phyloP scores from a whole-genome alignment of 139 green algal genomes.

The Micractinium sp. region DNA sequence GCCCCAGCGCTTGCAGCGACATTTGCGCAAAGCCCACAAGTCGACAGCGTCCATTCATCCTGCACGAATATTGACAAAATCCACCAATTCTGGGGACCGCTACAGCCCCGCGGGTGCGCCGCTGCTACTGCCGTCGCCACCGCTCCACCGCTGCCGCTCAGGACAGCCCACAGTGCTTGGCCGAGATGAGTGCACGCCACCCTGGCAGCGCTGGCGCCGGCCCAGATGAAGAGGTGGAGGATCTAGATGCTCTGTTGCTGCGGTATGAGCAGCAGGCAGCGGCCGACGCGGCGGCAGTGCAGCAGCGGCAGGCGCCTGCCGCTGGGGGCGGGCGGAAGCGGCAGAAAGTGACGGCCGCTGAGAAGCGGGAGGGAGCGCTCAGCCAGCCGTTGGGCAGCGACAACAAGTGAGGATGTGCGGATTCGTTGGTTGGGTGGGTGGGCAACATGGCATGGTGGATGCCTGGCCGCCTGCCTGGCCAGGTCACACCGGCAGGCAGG shows the following conservation, averaged over 20 bases:
- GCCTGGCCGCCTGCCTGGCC: neutral
- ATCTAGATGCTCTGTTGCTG: constrained; percentile 26
- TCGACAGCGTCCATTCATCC: neutral
- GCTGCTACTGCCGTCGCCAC: neutral
- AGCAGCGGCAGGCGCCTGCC: neutral
- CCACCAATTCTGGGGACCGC: too few relatives aligned
- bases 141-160: too few relatives aligned
- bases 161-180: too few relatives aligned
- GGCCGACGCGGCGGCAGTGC: constrained; percentile 17
- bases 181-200: too few relatives aligned
- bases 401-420: constrained; percentile 44
- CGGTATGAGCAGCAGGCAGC: constrained; percentile 28
- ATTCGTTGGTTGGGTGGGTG: neutral
- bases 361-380: constrained; percentile 41
- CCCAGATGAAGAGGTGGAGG: neutral
- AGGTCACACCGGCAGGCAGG: neutral
- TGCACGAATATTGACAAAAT: too few relatives aligned
- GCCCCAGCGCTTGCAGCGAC: too few relatives aligned
- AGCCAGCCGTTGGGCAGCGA: constrained; percentile 30
- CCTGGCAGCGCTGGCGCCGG: too few relatives aligned
- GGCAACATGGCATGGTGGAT: neutral
- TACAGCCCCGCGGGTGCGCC: too few relatives aligned
- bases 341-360: neutral
- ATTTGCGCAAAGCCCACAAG: too few relatives aligned
- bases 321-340: neutral